Conservation (phyloP, 78 protist species). For the Salpingoeca rosetta region DNA sequence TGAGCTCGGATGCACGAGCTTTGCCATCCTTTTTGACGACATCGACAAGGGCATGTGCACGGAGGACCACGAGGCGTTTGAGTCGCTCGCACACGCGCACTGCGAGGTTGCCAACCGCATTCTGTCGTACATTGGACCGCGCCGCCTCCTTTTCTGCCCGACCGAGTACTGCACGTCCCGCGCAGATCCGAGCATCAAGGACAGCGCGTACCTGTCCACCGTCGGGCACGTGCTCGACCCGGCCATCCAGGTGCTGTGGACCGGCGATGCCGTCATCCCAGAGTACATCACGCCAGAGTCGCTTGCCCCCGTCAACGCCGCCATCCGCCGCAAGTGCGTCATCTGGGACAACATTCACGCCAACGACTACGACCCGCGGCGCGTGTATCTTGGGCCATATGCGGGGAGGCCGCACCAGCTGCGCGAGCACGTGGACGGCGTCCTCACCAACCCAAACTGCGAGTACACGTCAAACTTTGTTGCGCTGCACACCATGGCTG, state of each 20-base stretch:
- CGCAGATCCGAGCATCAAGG: background rate
- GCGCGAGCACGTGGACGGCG: background rate
- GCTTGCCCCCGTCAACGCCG: background rate
- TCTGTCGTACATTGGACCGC: background rate
- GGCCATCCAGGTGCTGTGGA: conserved; percentile 1
- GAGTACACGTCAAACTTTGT: background rate
- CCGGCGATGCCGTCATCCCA: background rate
- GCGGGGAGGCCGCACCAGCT: background rate
- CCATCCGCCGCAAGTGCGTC: background rate
- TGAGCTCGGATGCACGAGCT: background rate
- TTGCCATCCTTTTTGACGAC: conserved; percentile 8
- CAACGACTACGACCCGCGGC: conserved; percentile 9
- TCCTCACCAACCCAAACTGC: conserved; percentile 11
- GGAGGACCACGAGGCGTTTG: background rate
- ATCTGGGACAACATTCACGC: conserved; percentile 14
- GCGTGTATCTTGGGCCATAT: conserved; percentile 3
- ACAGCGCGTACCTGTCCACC: background rate
- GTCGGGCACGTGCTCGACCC: background rate
- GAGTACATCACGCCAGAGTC: background rate
- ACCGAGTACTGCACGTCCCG: conserved; percentile 6
- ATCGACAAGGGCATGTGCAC: background rate
- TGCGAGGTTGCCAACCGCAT: background rate
- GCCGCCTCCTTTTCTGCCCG: background rate
- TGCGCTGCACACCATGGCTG: background rate
- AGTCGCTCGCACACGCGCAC: background rate